Base-by-base conservation (phyloP, 2,329 filamentous ascomycete genomes). In the Plenodomus biglobosus region DNA sequence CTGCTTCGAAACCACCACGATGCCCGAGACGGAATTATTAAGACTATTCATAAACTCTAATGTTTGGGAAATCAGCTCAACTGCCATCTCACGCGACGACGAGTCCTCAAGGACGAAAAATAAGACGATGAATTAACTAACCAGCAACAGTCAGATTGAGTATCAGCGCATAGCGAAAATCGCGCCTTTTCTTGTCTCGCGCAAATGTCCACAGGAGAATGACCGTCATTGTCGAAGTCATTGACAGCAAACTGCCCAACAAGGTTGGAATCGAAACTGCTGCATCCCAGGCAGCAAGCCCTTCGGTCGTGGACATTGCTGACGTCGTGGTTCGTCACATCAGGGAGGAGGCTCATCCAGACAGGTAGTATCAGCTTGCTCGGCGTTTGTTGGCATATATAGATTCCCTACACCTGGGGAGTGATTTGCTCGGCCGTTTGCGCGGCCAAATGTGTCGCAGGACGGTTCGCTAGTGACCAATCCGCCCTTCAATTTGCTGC, bases 11-110 rank as follows among this genome's bases (percentile, higher is more conserved):
- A 75, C 55, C 13, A 69, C 67, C 37, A 70, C 60, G 18, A 70
- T 59, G 17, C 75, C 75, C 1, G 75, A 77, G 13, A 75, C 58
- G 3, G 70, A 67, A 55, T 77, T 77, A 60, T 75, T 75, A 13
- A 71, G 51, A 37, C 70, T 70, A 54, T 78, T 77, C 38, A 47
- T 21, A 41, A 75, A 40, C 46, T 48, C 46, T 58, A 18, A 10
- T 8, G 7, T 2, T 11, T n/a, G n/a, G n/a, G 2, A 17, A 13
- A 38, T 52, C 17, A 46, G 40, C 19, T 16, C 18, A 17, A 38
- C 8, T 17, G 41, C n/a, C n/a, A n/a, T n/a, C n/a, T n/a, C n/a
- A n/a, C n/a, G n/a, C n/a, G n/a, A n/a, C n/a, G n/a, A n/a, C n/a
- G n/a, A n/a, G n/a, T n/a, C n/a, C n/a, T n/a, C n/a, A n/a, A n/a